Evolutionary conservation across 2,329 filamentous ascomycete genomes (phyloP), one percentile per base, ranked within the genome.

Genomic region (Pyrenophora tritici-repentis): DNA sequence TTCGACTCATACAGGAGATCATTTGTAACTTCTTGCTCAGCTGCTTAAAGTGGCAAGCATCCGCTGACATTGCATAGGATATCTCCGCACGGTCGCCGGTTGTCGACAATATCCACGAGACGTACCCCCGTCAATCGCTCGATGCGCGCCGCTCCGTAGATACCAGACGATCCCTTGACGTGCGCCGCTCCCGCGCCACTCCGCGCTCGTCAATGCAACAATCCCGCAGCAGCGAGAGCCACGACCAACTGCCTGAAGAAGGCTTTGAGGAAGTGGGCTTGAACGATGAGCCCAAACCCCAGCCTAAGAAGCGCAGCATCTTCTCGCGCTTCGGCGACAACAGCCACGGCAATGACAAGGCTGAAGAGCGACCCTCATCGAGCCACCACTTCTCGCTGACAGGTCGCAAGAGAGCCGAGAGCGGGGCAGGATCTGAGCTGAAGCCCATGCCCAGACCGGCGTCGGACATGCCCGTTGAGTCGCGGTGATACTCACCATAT

Each of bases 1-100:
- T 97, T 97, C 69, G 94, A 97, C 73, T 96, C 92, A 3, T 97
- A 97, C 76, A 83, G 94, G 58, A 86, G 94, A 66, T 97, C 92
- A 58, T 97, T 97, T 78, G 93, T 96, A 83, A 63, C 88, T 80
- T 12, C n/a, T 32, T 41, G 42, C 33, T 49, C 36, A 32, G 34
- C 29, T 14, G n/a, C 20, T 29, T 3, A 29, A 29, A 7, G 14
- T 22, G 18, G 6, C 31, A 33, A 39, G 31, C 50, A 50, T 53
- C 59, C 51, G 47, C 61, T 72, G 43, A 72, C 56, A 31, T 16
- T 12, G 83, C 85, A 58, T 13, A 96, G 92, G 92, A 97, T 70
- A 95, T 97, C 54, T 92, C 88, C 42, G 93, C 92, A 33, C 86
- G 87, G 57, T 94, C 91, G 33, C 93, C 91, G 7, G 77, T 97